Evolutionary conservation across 768 basidiomycete species (phyloP).

Genomic region (Agrocybe chaxingu): DNA sequence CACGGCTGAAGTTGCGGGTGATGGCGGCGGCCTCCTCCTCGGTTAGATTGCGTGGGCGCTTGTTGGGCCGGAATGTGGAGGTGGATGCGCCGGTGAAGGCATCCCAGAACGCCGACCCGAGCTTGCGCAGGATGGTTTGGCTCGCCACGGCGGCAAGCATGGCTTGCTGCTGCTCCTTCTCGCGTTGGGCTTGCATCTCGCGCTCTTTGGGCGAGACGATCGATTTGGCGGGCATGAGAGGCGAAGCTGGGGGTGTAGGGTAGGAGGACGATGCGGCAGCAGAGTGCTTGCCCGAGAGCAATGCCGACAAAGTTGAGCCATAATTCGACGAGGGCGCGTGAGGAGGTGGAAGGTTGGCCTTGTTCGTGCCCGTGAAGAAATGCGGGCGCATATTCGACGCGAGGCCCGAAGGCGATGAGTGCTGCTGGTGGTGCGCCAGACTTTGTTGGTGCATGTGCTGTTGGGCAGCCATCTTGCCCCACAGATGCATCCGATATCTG

Average conservation of each 20-base stretch:
- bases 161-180: conserved; percentile 37
- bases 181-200: conserved; percentile 18
- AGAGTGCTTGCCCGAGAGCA: conserved; percentile 48
- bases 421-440: conserved; percentile 25
- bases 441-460: conserved; percentile 41
- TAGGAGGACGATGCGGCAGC: conserved; percentile 22
- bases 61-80: conserved; percentile 76
- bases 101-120: conserved; percentile 83
- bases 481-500: conserved; percentile 86
- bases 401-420: conserved; percentile 30
- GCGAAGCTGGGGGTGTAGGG: conserved; percentile 43
- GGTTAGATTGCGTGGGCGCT: conserved; percentile 75
- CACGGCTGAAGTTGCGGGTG: conserved; percentile 76
- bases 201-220: conserved; percentile 15
- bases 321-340: conserved; percentile 9
- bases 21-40: conserved; percentile 84
- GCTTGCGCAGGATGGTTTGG: conserved; percentile 68
- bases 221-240: conserved; percentile 27
- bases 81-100: conserved; percentile 73
- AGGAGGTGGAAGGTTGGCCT: conserved; percentile 11
- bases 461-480: conserved; percentile 86
- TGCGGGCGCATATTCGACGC: conserved; percentile 39
- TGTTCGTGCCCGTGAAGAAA: conserved; percentile 24
- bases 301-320: conserved; percentile 23
- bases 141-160: conserved; percentile 73